A percentile compares a stretch with the other conserved stretches of the same genome.
These are phyloP conservation scores for Intubia oerlemansii DNA, from an alignment of 2,329 filamentous ascomycete species.

Conservation along the genomic window DNA sequence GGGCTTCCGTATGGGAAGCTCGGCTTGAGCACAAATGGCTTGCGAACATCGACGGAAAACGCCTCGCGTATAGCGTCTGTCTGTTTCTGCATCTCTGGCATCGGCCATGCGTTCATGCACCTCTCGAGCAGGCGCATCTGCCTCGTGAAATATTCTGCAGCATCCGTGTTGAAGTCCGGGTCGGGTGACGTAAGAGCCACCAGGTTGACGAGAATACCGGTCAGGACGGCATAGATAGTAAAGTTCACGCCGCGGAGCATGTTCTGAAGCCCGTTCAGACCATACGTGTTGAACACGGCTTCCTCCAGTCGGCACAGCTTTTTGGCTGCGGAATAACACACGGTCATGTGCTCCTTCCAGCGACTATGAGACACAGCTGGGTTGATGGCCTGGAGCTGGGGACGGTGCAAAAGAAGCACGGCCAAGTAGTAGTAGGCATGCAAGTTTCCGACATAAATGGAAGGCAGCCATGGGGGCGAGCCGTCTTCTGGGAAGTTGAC, in stretches of 20 bases:
- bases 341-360: conserved; percentile 76
- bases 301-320: conserved; percentile 73
- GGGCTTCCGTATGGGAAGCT: conserved; percentile 77
- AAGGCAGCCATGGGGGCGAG: conserved; percentile 64
- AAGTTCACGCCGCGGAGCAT: conserved; percentile 94
- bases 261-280: conserved; percentile 60
- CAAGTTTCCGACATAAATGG: conserved; percentile 73
- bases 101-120: conserved; percentile 64
- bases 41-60: conserved; percentile 68
- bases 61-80: conserved; percentile 77
- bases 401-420: conserved; percentile 70
- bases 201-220: conserved; percentile 81
- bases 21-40: conserved; percentile 74
- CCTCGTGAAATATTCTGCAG: conserved; percentile 71
- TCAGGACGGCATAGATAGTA: conserved; percentile 78
- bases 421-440: conserved; percentile 76
- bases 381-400: conserved; percentile 62
- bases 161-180: conserved; percentile 65
- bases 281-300: conserved; percentile 54
- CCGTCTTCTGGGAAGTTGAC: conserved; percentile 60
- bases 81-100: conserved; percentile 76
- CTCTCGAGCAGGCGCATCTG: conserved; percentile 88
- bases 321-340: conserved; percentile 72
- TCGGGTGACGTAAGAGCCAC: conserved; percentile 67
- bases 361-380: conserved; percentile 46